Evolutionary conservation across 2,329 filamentous ascomycete species (phyloP), one percentile per base, ranked within the genome.

Genomic region (Tolypocladium nubicola): DNA sequence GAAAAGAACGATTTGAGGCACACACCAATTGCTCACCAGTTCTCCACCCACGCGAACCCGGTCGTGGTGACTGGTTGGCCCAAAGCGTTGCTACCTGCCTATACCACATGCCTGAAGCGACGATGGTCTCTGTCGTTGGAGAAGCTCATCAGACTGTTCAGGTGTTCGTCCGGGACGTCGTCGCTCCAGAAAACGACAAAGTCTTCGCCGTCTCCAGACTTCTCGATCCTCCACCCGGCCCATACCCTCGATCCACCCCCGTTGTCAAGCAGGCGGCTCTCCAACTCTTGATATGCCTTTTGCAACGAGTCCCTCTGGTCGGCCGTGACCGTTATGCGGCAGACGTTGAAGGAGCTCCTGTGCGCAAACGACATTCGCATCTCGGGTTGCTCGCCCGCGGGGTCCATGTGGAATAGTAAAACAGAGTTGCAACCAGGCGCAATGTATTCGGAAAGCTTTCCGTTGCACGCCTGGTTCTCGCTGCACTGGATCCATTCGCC

Each of bases 211-310:
- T 67, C 68, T 3, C 63, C 65, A 4, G 67, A 63, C 58, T 68
- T 72, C 54, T 79, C 76, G 35, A 75, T 68, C 55, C 70, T 71
- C 73, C 76, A 78, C 2, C 73, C 75, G 19, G 64, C 70, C 61
- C 71, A 74, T 23, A 75, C 62, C 35, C 62, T 63, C 41, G 67
- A 63, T 19, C 68, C 70, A 19, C 66, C 63, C 7, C 65, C 67
- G 55, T 66, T 65, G 4, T 60, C 58, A 55, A 67, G 61, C 52
- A 75, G 58, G 53, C 69, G 41, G 13, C 62, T 61, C 60, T 72
- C 72, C 39, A 71, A 60, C 37, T 61, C 59, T 6, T 63, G 63
- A 64, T 74, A 77, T 30, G 64, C 68, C 21, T 64, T 58, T 52
- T 67, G 62, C 52, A 77, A 70, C 21, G 62, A 64, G 16, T 68